Base-by-base conservation (phyloP, 306 rosid species). In the Pterocarpus macrocarpus region DNA sequence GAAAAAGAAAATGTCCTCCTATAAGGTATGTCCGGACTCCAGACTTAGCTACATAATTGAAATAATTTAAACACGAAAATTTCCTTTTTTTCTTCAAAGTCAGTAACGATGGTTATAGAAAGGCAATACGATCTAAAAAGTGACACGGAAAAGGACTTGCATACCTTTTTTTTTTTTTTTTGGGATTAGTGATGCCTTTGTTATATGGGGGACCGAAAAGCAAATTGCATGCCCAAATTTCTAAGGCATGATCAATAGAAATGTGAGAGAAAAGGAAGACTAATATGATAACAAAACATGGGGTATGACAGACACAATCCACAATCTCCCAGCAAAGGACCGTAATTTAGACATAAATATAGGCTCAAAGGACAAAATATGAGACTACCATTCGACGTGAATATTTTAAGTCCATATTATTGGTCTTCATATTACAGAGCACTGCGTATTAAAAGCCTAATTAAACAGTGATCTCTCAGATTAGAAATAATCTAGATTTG, bases 391-490 rank as follows among this genome's bases (percentile, higher is more conserved):
- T 36, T 61, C 45, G 35, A 61, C 62, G 63, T 39, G 43, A 33
- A 62, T 49, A 55, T 15, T 36, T 36, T 4, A 7, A 17, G 57
- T 36, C 44, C 69, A 38, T 35, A 12, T 76, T 49, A 16, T 64
- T 12, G 12, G 22, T 55, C 83, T 45, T 79, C 43, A 79, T 4
- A 47, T 45, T 34, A 17, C 39, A 53, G 41, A 49, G 71, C 72
- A 28, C 43, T 50, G 64, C 64, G 63, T 33, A 72, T 30, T 63
- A 61, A 50, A 63, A 52, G 38, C 14, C 13, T 30, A 50, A 41
- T 8, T 16, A 56, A 8, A 68, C 13, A 78, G 17, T 36, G 64
- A 65, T 14, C 5, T 41, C 64, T 30, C 45, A 56, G 16, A 39
- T 41, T n/a, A 78, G 10, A 59, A 73, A 8, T 36, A 77, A 68